Evolutionary conservation across 2,329 filamentous ascomycete genomes (phyloP), one percentile per base, ranked within the genome.

Genomic region (Chalara sp.): DNA sequence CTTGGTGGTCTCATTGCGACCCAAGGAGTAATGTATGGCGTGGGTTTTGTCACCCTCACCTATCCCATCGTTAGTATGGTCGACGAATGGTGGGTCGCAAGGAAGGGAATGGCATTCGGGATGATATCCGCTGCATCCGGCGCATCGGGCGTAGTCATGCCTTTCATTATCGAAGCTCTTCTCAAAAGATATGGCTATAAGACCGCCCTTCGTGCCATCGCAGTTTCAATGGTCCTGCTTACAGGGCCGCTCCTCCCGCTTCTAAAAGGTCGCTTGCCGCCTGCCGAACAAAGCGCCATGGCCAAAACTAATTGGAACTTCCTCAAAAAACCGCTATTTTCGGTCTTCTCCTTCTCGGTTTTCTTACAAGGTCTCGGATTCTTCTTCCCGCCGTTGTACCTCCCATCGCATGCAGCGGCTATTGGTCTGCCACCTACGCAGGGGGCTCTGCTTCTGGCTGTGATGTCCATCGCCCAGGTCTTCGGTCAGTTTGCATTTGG

Each of bases 381-480:
- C 56, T 73, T 72, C 40, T 69, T 78, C 35, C 75, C 75, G 7
- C 68, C 74, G 32, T 70, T 73, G 0, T 76, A 74, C 55, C 63
- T 76, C 1, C 82, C 87, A 11, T 86, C 85, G 60, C 91, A 89
- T 62, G 83, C 84, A 37, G 75, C 78, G 47, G 74, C 75, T 1
- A 78, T 90, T 35, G 87, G 87, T 1, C 75, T 89, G 35, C 74
- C 73, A 1, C 71, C 84, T 2, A 74, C 77, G 4, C 80, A 89
- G 60, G 87, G 84, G 6, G 81, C 83, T 1, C 43, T 78, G 1
- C 66, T 79, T 49, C 65, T 80, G 4, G 71, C 74, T 0, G 49
- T 78, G 5, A 75, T 79, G 69, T 75, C 72, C 48, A 61, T 73
- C 2, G 67, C 72, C 1, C 74, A 76, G 30, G 74, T 79, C 31